phyloP scores from a whole-genome alignment of 2,329 filamentous ascomycete species.

The Tolypocladium ophioglossoides region DNA sequence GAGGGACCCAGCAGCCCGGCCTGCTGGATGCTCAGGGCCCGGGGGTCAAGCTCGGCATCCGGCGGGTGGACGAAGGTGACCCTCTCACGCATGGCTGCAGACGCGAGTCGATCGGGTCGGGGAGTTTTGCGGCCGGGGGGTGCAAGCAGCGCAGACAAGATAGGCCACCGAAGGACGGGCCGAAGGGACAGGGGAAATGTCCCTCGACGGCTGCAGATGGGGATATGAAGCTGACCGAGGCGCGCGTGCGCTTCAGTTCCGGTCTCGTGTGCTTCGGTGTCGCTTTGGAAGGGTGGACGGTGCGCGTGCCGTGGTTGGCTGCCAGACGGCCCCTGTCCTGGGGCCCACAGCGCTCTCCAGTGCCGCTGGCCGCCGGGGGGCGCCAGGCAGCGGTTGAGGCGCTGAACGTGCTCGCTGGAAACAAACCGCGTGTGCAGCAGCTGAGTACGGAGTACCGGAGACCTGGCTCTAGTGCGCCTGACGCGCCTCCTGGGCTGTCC shows the following conservation, averaged over 20 bases:
- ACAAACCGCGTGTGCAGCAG: no score
- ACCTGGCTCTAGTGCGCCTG: neutral
- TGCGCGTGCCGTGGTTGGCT: neutral
- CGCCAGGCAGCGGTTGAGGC: neutral
- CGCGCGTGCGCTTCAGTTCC: neutral
- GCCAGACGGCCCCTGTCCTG: neutral
- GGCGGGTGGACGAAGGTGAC: slow-evolving; percentile 66
- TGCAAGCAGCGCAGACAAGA: neutral
- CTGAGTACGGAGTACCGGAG: no score
- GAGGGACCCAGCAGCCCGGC: slow-evolving; percentile 43
- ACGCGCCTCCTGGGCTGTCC: neutral
- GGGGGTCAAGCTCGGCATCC: slow-evolving; percentile 54
- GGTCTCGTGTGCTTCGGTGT: slow-evolving; percentile 4
- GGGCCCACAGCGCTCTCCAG: neutral
- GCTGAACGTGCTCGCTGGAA: neutral
- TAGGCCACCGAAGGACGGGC: neutral
- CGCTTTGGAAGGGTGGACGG: neutral
- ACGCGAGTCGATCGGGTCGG: neutral
- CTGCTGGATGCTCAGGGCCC: slow-evolving; percentile 46
- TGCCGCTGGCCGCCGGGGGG: no score
- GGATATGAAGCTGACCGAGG: neutral
- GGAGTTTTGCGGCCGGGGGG: neutral
- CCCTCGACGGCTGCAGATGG: neutral
- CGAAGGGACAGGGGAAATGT: neutral
- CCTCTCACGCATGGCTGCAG: slow-evolving; percentile 55